Conservation (phyloP, 805 yeast species). For the Priceomyces carsonii region DNA sequence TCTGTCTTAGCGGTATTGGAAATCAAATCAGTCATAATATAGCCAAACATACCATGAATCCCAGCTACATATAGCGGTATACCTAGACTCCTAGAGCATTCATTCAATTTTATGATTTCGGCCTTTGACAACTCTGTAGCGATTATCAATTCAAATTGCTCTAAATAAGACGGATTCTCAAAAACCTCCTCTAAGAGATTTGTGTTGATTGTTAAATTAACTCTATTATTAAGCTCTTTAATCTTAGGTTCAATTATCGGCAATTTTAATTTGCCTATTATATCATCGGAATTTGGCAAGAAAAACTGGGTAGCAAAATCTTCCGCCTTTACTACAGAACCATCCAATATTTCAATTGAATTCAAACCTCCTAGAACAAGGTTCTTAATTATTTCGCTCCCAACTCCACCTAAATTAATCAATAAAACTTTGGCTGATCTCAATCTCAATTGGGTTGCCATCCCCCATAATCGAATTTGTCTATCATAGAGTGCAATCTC, state of each 20-base stretch:
- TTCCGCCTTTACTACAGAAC: conserved; percentile 49
- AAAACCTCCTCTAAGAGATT: conserved; percentile 18
- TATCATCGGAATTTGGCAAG: conserved; percentile 49
- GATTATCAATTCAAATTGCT: conserved; percentile 66
- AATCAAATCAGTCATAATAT: conserved; percentile 75
- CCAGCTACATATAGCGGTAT: conserved; percentile 72
- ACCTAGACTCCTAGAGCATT: conserved; percentile 51
- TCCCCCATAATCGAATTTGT: conserved; percentile 94
- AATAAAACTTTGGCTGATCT: conserved; percentile 70
- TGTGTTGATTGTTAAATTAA: conserved; percentile 50
- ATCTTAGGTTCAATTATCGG: conserved; percentile 57
- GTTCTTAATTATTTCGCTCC: conserved; percentile 82
- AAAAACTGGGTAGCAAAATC: conserved; percentile 80
- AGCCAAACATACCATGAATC: conserved; percentile 80
- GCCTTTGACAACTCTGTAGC: conserved; percentile 61
- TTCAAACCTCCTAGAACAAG: conserved; percentile 88
- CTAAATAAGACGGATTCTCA: conserved; percentile 39
- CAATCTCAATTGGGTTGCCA: conserved; percentile 82
- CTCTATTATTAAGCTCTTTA: conserved; percentile 79
- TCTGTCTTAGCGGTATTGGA: conserved; percentile 57
- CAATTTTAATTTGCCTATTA: conserved; percentile 57
- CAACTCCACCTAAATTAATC: conserved; percentile 73
- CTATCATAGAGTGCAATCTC: conserved; percentile 93
- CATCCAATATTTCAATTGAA: conserved; percentile 68
- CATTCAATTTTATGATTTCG: conserved; percentile 52